Base-by-base conservation (phyloP, 1,284 basidiomycete species). In the Ganoderma lingzhi region DNA sequence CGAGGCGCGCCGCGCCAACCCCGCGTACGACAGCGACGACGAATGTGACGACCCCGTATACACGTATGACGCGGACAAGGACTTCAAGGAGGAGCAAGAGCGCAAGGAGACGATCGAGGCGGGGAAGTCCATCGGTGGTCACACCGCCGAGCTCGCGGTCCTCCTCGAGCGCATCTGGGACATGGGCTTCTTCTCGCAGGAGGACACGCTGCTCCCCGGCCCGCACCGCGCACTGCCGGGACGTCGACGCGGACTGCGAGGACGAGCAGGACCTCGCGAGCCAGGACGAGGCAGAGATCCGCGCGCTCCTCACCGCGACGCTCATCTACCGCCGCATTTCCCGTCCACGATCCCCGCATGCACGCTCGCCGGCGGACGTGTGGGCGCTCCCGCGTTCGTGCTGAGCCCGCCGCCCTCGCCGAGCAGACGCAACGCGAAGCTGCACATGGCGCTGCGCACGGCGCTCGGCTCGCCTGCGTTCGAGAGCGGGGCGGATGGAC, bases 351-450 rank as follows among this genome's bases (percentile, higher is more conserved):
- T 82, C 64, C 77, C 81, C 28, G 73, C 76, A 37, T 72, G 76
- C 67, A 75, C 79, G 23, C 77, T 51, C 23, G 48, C 48, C 8
- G 48, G 42, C 42, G 42, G 42, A 17, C 45, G 39, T 39, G 63
- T 37, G 10, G 55, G 35, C 19, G 45, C 56, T 17, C 79, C 82
- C 14, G 82, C 84, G 30, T 82, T 84, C 28, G 79, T 88, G 42
- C 78, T 88, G 58, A 88, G 87, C 23, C 89, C 89, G 6, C 88
- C 89, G 15, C 87, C 89, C 2, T 88, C 85, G 60, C 88, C 89
- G 9, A 83, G 82, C 51, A 77, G 80, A 63, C 77, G 79, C 71
- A 83, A 85, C 53, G 74, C 79, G 37, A 78, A 80, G 69, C 76
- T 85, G 70, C 81, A 82, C 64, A 78, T 79, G 64, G 79, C 79